Evolutionary conservation across 805 yeast genomes (phyloP).

Genomic region (Zygosaccharomyces lentus): DNA sequence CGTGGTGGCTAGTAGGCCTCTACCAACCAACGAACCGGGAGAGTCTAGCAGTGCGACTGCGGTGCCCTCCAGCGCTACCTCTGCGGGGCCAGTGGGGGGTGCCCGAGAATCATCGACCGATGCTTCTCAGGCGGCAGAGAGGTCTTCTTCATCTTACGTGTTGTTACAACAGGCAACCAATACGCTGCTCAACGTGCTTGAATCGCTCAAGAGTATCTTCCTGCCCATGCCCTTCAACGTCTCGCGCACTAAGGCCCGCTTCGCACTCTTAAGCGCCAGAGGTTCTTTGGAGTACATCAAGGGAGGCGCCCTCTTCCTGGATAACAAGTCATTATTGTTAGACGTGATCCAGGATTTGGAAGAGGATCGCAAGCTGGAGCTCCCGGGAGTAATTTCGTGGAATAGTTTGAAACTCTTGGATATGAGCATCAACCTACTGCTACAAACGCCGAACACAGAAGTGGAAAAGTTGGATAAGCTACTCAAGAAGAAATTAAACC

Average conservation of each 20-base stretch:
- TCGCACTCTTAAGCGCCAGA: constrained; percentile 61
- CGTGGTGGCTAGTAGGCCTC: constrained; percentile 44
- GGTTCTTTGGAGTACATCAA: constrained; percentile 79
- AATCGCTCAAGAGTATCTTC: constrained; percentile 40
- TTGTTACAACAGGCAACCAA: constrained; percentile 65
- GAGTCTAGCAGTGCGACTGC: constrained; percentile 8
- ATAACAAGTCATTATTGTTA: constrained; percentile 53
- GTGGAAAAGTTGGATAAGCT: constrained; percentile 31
- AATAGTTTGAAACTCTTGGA: constrained; percentile 56
- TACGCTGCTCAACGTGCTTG: constrained; percentile 53
- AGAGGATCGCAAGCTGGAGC: constrained; percentile 46
- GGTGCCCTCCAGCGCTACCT: constrained; percentile 1
- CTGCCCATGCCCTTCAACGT: constrained; percentile 63
- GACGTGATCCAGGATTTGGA: constrained; percentile 49
- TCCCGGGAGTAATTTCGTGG: constrained; percentile 59
- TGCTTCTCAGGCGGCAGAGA: constrained; percentile 7
- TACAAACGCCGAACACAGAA: constrained; percentile 46
- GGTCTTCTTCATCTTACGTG: constrained; percentile 54
- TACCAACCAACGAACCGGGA: constrained; percentile 18
- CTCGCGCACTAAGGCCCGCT: constrained; percentile 58
- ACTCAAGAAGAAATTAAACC: constrained; percentile 25
- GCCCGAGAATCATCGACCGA: background rate
- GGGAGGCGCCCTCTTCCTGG: constrained; percentile 76
- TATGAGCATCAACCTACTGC: constrained; percentile 54
- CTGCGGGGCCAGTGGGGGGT: background rate